phyloP scores from a whole-genome alignment of 2,329 filamentous ascomycete species.

The Hypocreales sp. region DNA sequence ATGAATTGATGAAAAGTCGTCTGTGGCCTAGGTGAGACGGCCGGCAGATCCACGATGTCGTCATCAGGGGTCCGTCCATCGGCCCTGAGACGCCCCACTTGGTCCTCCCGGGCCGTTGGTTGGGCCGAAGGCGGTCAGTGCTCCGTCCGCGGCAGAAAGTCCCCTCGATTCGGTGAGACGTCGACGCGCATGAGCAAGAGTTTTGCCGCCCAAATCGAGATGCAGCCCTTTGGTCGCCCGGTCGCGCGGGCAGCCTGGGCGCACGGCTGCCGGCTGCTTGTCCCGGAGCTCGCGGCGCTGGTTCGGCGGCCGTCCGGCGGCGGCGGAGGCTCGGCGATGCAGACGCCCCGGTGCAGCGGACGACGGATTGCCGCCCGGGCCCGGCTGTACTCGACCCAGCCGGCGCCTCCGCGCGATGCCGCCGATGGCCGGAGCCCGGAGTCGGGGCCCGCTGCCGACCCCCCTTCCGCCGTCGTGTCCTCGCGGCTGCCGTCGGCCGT shows the following conservation, averaged over 20 bases:
- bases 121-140: constrained; percentile 4
- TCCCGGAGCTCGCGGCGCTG: constrained; percentile 6
- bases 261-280: constrained; percentile 11
- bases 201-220: constrained; percentile 8
- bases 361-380: constrained; percentile 7
- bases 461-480: too few relatives aligned
- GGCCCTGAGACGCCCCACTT: background rate
- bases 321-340: constrained; percentile 1
- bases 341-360: constrained; percentile 9
- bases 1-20: too few relatives aligned
- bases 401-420: constrained; percentile 7
- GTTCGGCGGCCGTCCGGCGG: background rate
- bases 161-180: too few relatives aligned
- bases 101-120: background rate
- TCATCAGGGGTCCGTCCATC: constrained; percentile 4
- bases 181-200: too few relatives aligned
- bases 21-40: too few relatives aligned
- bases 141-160: constrained; percentile 1
- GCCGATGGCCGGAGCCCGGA: background rate
- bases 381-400: constrained; percentile 13
- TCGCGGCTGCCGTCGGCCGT: constrained; percentile 17
- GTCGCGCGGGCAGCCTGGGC: constrained; percentile 14
- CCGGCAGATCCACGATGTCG: too few relatives aligned
- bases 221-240: constrained; percentile 20
- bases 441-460: too few relatives aligned